Conservation (phyloP, 2,329 filamentous ascomycete genomes). For the Monosporascus ibericus region DNA sequence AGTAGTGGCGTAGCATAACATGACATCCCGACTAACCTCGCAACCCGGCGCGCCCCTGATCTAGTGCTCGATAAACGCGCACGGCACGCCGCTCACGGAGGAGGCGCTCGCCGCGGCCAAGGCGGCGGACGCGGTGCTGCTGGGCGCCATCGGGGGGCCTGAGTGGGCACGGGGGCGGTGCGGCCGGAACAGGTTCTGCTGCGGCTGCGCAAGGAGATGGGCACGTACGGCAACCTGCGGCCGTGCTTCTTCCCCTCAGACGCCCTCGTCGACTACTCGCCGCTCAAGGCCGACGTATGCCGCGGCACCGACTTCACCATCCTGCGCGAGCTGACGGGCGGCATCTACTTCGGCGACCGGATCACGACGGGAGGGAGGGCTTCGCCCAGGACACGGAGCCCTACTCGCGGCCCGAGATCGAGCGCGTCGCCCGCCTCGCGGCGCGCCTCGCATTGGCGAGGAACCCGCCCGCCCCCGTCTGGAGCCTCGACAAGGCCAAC, state of each 20-base stretch:
- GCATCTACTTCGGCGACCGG: conserved; percentile 92
- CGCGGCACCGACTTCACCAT: conserved; percentile 87
- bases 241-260: conserved; percentile 95
- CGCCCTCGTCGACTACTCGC: conserved; percentile 74
- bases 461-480: conserved; percentile 71
- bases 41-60: background rate
- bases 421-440: conserved; percentile 80
- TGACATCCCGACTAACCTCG: background rate
- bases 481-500: conserved; percentile 93
- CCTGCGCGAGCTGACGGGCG: conserved; percentile 84
- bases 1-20: too few relatives aligned
- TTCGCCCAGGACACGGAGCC: conserved; percentile 76
- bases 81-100: conserved; percentile 73
- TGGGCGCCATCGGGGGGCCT: conserved; percentile 92
- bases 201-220: conserved; percentile 85
- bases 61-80: conserved; percentile 82
- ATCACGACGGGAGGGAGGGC: conserved; percentile 49
- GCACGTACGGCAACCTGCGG: conserved; percentile 89
- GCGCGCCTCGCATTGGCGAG: conserved; percentile 73
- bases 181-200: conserved; percentile 92
- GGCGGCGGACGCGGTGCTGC: conserved; percentile 78
- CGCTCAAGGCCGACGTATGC: conserved; percentile 80
- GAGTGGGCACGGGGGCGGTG: conserved; percentile 85
- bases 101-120: conserved; percentile 78
- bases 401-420: conserved; percentile 79